Evolutionary conservation across 1,284 basidiomycete species (phyloP).

Genomic region (Puccinia hordei): DNA sequence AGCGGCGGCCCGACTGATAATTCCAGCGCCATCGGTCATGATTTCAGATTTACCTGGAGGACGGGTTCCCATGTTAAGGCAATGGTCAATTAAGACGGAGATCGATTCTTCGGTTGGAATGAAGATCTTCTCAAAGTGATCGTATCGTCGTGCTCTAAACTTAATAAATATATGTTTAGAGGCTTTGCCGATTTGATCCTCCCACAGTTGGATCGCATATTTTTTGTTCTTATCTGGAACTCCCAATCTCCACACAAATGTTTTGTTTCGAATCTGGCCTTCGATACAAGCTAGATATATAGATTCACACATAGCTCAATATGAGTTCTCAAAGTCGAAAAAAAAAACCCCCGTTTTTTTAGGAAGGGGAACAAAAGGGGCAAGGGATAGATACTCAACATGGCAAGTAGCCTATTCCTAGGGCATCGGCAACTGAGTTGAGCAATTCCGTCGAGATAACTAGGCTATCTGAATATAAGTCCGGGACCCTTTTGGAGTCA

Average conservation of each 20-base stretch:
- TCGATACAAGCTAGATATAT: constrained; percentile 27
- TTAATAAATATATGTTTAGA: constrained; percentile 7
- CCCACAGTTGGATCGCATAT: constrained; percentile 22
- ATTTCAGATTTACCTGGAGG: constrained; percentile 13
- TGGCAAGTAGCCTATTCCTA: constrained; percentile 35
- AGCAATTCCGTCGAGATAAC: constrained; percentile 7
- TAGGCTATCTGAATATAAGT: constrained; percentile 29
- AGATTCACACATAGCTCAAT: background rate
- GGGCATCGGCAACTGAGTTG: constrained; percentile 14
- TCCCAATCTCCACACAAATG: constrained; percentile 34
- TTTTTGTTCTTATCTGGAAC: background rate
- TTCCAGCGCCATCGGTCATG: constrained; percentile 47
- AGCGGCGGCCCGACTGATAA: constrained; percentile 38
- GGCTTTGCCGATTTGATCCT: constrained; percentile 10
- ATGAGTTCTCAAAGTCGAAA: background rate
- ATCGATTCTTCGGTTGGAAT: background rate
- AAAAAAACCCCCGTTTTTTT: background rate
- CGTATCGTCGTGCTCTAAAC: constrained; percentile 25
- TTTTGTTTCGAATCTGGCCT: constrained; percentile 11
- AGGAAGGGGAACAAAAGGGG: background rate
- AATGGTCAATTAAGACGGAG: background rate
- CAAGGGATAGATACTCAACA: constrained; percentile 24
- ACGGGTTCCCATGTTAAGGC: background rate
- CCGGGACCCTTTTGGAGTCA: constrained; percentile 28
- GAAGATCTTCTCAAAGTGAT: background rate